Base-by-base conservation (phyloP, 2,329 filamentous ascomycete genomes). In the Penicillium aurantiogriseum region DNA sequence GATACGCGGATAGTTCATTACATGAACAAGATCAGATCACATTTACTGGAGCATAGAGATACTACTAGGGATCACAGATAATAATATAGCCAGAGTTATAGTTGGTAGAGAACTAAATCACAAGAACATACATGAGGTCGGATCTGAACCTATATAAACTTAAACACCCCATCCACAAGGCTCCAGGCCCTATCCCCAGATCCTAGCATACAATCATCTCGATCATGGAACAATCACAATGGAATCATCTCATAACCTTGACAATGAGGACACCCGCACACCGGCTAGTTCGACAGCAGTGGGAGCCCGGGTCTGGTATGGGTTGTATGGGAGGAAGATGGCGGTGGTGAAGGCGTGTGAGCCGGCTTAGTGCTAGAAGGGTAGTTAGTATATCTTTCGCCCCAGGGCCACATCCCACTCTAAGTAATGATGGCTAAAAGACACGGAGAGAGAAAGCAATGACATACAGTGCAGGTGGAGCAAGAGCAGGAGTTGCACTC, bases 401-500 rank as follows among this genome's bases (percentile, higher is more conserved):
- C 23, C 21, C 35, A 9, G 17, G n/a, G 1, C 8, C 23, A 4
- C 5, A 56, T 40, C 10, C 36, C 33, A 54, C 11, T 35, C 10
- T 7, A 13, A 7, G 38, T 8, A 21, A 19, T 4, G 1, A 1
- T 46, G 23, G 27, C 13, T 36, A 23, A 27, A 51, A 40, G 25
- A 47, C 33, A 19, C 13, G 21, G 31, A 50, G 10, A 9, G 19
- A 38, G 25, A 29, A 33, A 27, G 21, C 43, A 39, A 43, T 21
- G 36, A 51, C 73, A 61, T 70, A 77, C 75, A 42, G 47, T 65
- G 74, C 75, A 77, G 63, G 54, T 64, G 51, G 29, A 53, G 73
- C 75, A 77, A 48, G 71, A 69, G 73, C 75, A 77, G 53, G 67
- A 68, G 63, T 69, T 71, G 73, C 75, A 77, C 54, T 71, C 60